phyloP scores from a whole-genome alignment of 2,329 filamentous ascomycete species.

The Pestalotiopsis sp. region DNA sequence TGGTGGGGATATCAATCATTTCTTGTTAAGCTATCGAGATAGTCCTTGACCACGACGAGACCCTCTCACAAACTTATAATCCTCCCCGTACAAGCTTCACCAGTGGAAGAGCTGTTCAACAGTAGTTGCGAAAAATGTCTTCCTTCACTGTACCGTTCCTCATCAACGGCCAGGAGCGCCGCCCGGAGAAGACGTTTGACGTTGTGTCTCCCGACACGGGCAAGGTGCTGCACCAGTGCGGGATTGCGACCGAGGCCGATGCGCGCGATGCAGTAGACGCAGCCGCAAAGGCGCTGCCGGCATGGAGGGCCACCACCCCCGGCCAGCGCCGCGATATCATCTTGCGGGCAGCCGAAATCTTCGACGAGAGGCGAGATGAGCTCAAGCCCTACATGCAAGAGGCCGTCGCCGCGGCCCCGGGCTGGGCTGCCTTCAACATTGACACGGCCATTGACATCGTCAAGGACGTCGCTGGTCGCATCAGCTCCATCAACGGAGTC shows the following conservation, averaged over 20 bases:
- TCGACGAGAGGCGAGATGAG: conserved; percentile 54
- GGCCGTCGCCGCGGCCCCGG: conserved; percentile 31
- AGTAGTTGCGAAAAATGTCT: conserved; percentile 20
- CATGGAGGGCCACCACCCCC: conserved; percentile 62
- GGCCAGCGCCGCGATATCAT: conserved; percentile 60
- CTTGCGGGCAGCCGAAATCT: conserved; percentile 59
- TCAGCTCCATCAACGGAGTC: conserved; percentile 31
- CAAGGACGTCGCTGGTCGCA: conserved; percentile 38
- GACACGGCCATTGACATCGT: conserved; percentile 30
- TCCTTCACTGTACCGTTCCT: conserved; percentile 39
- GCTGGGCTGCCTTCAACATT: conserved; percentile 36
- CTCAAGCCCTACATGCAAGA: conserved; percentile 51
- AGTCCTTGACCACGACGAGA: background rate
- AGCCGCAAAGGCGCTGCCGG: conserved; percentile 60
- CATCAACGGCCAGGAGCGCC: conserved; percentile 45
- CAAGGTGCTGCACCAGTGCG: conserved; percentile 52
- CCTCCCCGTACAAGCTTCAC: background rate
- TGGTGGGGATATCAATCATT: background rate
- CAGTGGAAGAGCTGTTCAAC: background rate
- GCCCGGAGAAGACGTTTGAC: conserved; percentile 48
- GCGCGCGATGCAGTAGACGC: conserved; percentile 48
- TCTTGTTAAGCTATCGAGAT: background rate
- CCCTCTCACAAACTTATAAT: background rate
- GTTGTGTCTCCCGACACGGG: conserved; percentile 57
- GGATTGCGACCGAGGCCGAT: conserved; percentile 53